Evolutionary conservation across 805 yeast genomes (phyloP), one percentile per base, ranked within the genome.

Genomic region (Lachancea sp.): DNA sequence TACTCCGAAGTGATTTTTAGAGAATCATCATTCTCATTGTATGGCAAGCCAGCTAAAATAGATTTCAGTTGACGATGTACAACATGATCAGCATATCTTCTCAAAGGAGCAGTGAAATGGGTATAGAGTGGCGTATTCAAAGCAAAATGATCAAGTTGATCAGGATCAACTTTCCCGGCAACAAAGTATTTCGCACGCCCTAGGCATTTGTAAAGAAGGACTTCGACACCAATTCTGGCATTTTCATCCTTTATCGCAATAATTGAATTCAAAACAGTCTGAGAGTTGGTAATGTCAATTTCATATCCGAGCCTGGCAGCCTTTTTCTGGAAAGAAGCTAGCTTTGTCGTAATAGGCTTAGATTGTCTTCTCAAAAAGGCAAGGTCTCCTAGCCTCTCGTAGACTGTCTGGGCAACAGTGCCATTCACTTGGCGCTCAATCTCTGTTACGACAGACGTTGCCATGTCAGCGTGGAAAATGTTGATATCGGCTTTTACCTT

Each of bases 1-100:
- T 89, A 90, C 57, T 91, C 96, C 10, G 95, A 83, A 27, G 86
- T 77, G 56, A 86, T 83, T 57, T 85, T 83, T 55, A 90, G 70
- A 0, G 89, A 71, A 32, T 85, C 91, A 43, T 78, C 59, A 48
- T 81, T 87, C 39, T 76, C 78, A 16, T 62, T 63, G 34, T 71
- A 74, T 13, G 71, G 74, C 8, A 57, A 48, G 2, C 63, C 65
- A 33, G 65, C 66, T 33, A 93, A 62, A 22, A 82, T 77, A 1
- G 79, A 63, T 60, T 86, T 90, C 54, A 93, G 69, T 68, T 93
- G 99, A 56, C 96, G 79, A 60, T 93, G 99, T 33, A 87, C 98
- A 53, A 90, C 78, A 42, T 87, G 73, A 63, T 93, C 99, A 1
- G 95, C 89, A 63, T 90, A 93, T 57, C 99, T 77, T 62, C 95